These are phyloP conservation scores for Taiozyma sp. DNA, from an alignment of 1,139 yeast species.

Conservation along the genomic window DNA sequence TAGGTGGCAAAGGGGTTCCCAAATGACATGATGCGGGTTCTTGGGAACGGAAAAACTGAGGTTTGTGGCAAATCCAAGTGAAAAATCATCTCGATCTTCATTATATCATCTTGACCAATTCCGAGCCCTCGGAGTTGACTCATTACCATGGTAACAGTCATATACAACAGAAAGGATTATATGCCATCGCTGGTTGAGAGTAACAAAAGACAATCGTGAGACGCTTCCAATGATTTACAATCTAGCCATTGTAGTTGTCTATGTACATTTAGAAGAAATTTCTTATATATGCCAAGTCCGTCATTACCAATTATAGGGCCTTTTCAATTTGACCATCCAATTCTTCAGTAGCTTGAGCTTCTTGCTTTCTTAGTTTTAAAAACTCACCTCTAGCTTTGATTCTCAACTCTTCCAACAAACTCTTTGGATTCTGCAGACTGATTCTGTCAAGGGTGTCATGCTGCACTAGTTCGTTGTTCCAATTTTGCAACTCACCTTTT, in stretches of 20 bases:
- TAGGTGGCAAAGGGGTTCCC: slow-evolving; percentile 19
- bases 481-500: slow-evolving; percentile 65
- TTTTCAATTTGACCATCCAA: background rate
- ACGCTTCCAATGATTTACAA: no score
- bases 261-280: background rate
- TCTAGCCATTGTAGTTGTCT: background rate
- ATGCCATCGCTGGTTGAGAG: no score
- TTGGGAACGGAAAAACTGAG: background rate
- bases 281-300: background rate
- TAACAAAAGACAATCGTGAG: no score
- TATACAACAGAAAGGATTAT: background rate
- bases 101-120: background rate
- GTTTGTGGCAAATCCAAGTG: background rate
- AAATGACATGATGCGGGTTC: slow-evolving; percentile 11
- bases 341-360: background rate
- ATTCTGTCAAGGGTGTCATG: slow-evolving; percentile 57
- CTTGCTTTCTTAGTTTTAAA: slow-evolving; percentile 5
- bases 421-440: slow-evolving; percentile 61
- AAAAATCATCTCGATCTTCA: background rate
- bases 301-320: background rate
- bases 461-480: slow-evolving; percentile 52
- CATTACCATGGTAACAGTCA: background rate
- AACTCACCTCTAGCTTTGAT: slow-evolving; percentile 28
- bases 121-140: background rate
- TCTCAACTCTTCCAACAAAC: slow-evolving; percentile 54